A percentile compares a stretch with the other conserved stretches of the same genome.
These are phyloP conservation scores for Parasitella parasitica DNA, from an alignment of 371 early-diverging fungal genomes.

Conservation along the genomic window DNA sequence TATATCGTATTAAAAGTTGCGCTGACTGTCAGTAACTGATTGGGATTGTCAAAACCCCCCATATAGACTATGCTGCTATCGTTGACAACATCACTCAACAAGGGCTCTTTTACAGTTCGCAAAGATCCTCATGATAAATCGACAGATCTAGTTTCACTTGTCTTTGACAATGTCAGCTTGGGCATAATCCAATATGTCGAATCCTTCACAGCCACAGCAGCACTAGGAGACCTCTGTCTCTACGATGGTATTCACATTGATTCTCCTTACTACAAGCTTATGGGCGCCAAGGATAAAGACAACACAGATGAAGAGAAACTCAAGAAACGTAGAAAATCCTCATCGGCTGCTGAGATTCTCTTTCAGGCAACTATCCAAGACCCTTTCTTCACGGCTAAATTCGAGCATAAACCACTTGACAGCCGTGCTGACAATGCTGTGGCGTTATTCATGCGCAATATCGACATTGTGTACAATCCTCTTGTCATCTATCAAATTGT, in stretches of 20 bases:
- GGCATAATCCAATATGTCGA: slow-evolving; percentile 63
- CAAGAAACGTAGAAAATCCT: slow-evolving; percentile 12
- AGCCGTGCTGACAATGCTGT: slow-evolving; percentile 86
- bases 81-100: slow-evolving; percentile 71
- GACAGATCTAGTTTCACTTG: slow-evolving; percentile 60
- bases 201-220: slow-evolving; percentile 69
- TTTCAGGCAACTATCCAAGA: slow-evolving; percentile 26
- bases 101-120: slow-evolving; percentile 84
- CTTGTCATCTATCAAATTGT: slow-evolving; percentile 70
- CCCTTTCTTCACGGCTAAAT: slow-evolving; percentile 83
- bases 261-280: slow-evolving; percentile 79
- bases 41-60: no score
- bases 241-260: slow-evolving; percentile 77
- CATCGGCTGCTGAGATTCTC: slow-evolving; percentile 22
- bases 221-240: slow-evolving; percentile 77
- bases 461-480: slow-evolving; percentile 91
- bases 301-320: neutral
- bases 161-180: slow-evolving; percentile 65
- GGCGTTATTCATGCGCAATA: slow-evolving; percentile 81
- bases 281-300: slow-evolving; percentile 76
- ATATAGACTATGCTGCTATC: slow-evolving; percentile 62
- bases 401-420: slow-evolving; percentile 88
- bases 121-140: slow-evolving; percentile 63
- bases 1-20: neutral
- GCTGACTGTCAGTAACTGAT: neutral